A percentile compares a stretch with the other conserved stretches of the same genome.
phyloP scores from a whole-genome alignment of 164 flowering plant species.

The Brasenia schreberi region DNA sequence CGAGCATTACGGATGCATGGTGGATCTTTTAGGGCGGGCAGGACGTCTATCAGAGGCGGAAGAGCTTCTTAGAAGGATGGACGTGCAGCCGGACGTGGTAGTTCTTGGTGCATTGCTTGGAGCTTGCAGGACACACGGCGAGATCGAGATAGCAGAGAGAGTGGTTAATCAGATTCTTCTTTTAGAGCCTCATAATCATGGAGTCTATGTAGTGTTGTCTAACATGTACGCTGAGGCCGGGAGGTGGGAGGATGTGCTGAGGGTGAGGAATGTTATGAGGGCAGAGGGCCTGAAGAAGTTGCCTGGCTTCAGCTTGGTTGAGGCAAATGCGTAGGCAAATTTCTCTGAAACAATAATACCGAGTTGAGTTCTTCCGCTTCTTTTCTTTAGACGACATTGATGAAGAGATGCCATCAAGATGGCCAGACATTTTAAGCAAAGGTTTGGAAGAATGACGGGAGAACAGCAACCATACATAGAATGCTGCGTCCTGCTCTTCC shows the following conservation, averaged over 20 bases:
- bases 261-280: slow-evolving; percentile 28
- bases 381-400: no score
- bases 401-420: no score
- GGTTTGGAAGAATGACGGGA: no score
- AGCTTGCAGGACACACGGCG: slow-evolving; percentile 40
- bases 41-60: slow-evolving; percentile 50
- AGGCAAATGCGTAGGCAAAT: no score
- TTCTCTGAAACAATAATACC: no score
- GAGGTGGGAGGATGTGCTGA: slow-evolving; percentile 33
- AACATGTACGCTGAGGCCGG: slow-evolving; percentile 42
- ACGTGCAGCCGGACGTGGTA: slow-evolving; percentile 44
- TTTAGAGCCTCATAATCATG: slow-evolving; percentile 40
- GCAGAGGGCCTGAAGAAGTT: slow-evolving; percentile 22
- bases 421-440: no score
- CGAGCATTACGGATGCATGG: slow-evolving; percentile 65
- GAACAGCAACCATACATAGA: no score
- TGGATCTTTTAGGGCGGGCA: slow-evolving; percentile 41
- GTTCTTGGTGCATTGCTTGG: slow-evolving; percentile 48
- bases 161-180: slow-evolving; percentile 26
- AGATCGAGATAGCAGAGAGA: slow-evolving; percentile 35
- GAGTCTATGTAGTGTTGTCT: slow-evolving; percentile 30
- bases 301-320: slow-evolving; percentile 36
- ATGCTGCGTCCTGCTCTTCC: no score
- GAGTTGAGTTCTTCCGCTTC: no score
- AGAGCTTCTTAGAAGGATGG: slow-evolving; percentile 41